Evolutionary conservation across 2,329 filamentous ascomycete genomes (phyloP).

Genomic region (Colletotrichum sp.): DNA sequence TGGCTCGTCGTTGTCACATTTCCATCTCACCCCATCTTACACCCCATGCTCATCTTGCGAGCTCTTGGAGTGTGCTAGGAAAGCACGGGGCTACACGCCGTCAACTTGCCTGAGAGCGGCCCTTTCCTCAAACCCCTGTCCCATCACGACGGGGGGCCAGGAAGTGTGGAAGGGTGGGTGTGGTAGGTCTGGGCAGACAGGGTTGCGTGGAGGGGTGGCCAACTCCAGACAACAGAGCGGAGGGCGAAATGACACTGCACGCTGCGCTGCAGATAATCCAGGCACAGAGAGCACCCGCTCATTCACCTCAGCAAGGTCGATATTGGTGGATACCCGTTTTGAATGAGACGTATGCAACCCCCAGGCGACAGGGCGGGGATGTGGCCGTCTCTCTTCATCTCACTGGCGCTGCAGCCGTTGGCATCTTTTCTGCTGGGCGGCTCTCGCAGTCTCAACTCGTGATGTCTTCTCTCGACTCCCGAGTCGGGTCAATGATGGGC

Average conservation of each 20-base stretch:
- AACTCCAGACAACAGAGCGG: constrained; percentile 4
- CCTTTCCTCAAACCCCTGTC: constrained; percentile 8
- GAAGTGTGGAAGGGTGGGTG: constrained; percentile 10
- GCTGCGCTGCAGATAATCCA: constrained; percentile 14
- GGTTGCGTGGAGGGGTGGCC: constrained; percentile 15
- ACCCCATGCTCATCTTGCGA: constrained; percentile 14
- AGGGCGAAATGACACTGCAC: not conserved
- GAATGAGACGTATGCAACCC: constrained; percentile 1
- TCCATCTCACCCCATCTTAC: constrained; percentile 19
- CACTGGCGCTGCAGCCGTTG: not conserved
- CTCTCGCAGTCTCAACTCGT: not conserved
- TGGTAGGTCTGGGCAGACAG: constrained; percentile 4
- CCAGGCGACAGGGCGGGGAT: not conserved
- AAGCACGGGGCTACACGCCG: constrained; percentile 5
- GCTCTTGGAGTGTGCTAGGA: constrained; percentile 5
- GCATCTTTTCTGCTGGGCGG: not conserved
- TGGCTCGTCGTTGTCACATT: constrained; percentile 12
- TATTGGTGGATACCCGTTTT: constrained; percentile 7
- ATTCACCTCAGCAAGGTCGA: not conserved
- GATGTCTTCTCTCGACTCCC: not conserved
- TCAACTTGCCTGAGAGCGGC: constrained; percentile 4
- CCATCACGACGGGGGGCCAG: not conserved
- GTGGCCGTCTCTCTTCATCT: not conserved
- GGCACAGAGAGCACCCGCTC: constrained; percentile 2
- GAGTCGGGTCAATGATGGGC: not conserved